These are phyloP conservation scores for Abelmoschus esculentus DNA, from an alignment of 345 rosid genomes.

Conservation along the genomic window DNA sequence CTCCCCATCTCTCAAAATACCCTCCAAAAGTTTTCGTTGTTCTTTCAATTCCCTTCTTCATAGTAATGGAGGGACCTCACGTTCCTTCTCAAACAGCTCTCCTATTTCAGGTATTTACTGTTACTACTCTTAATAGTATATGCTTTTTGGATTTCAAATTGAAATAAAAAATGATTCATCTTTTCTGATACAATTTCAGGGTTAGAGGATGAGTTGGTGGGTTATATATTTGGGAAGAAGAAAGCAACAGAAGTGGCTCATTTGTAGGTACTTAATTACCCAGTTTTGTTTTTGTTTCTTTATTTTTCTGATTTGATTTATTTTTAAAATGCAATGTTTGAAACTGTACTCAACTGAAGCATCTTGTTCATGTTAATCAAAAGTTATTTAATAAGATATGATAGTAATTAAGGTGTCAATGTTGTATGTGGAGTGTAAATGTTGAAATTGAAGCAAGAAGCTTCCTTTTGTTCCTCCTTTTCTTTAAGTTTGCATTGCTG, in stretches of 20 bases:
- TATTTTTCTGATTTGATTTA: too few relatives aligned
- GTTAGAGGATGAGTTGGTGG: slow-evolving; percentile 53
- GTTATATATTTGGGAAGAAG: slow-evolving; percentile 70
- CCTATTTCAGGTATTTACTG: slow-evolving; percentile 34
- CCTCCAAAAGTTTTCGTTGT: slow-evolving; percentile 11
- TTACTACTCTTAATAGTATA: neutral
- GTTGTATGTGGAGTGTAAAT: neutral
- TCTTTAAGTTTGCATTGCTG: neutral
- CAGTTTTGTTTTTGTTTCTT: neutral
- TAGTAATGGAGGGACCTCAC: slow-evolving; percentile 12
- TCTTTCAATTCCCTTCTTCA: slow-evolving; percentile 17
- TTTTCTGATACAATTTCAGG: slow-evolving; percentile 34
- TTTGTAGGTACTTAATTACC: slow-evolving; percentile 43
- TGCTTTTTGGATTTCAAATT: neutral
- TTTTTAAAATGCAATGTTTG: neutral
- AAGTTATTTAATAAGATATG: neutral
- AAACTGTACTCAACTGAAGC: neutral
- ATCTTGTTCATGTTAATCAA: neutral
- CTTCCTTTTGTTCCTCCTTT: neutral
- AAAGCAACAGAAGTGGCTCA: slow-evolving; percentile 95
- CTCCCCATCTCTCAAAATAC: neutral
- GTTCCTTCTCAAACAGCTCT: slow-evolving; percentile 18
- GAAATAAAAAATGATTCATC: neutral
- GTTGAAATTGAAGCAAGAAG: neutral
- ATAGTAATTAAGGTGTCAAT: neutral